Evolutionary conservation across 2,329 filamentous ascomycete genomes (phyloP).

Genomic region (Ceratocystis huliohia): DNA sequence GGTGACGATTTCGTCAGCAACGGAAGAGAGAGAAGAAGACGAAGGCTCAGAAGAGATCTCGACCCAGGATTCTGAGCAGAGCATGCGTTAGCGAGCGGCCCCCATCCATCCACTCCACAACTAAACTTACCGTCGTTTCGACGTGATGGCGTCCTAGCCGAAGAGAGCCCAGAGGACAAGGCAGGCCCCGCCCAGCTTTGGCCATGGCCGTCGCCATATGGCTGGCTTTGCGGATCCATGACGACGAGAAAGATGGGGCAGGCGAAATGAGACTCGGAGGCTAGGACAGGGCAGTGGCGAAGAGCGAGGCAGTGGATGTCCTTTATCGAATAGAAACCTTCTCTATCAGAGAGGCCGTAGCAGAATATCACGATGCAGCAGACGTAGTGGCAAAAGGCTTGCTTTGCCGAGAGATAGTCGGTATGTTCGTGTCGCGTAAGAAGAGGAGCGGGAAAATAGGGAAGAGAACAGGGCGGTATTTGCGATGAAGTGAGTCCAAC

Average conservation of each 20-base stretch:
- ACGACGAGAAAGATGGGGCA: neutral
- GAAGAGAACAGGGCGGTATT: neutral
- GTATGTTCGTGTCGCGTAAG: too few relatives aligned
- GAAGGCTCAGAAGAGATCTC: slow-evolving; percentile 88
- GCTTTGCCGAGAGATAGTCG: neutral
- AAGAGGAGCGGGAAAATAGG: neutral
- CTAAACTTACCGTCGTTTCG: slow-evolving; percentile 12
- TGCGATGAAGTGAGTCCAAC: too few relatives aligned
- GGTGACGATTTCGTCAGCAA: slow-evolving; percentile 78
- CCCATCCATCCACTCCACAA: too few relatives aligned
- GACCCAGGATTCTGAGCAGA: slow-evolving; percentile 72
- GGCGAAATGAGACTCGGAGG: neutral
- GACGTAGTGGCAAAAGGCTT: neutral
- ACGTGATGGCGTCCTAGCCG: neutral
- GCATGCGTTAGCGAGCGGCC: too few relatives aligned
- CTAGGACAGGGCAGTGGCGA: neutral
- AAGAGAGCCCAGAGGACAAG: neutral
- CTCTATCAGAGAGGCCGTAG: neutral
- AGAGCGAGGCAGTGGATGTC: neutral
- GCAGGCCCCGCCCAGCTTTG: neutral
- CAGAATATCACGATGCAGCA: neutral
- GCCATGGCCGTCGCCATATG: neutral
- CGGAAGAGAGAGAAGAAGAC: slow-evolving; percentile 79
- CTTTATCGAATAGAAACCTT: neutral
- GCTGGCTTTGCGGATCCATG: slow-evolving; percentile 8